Base-by-base conservation (phyloP, 2,329 filamentous ascomycete genomes). In the Xylaria sp. region DNA sequence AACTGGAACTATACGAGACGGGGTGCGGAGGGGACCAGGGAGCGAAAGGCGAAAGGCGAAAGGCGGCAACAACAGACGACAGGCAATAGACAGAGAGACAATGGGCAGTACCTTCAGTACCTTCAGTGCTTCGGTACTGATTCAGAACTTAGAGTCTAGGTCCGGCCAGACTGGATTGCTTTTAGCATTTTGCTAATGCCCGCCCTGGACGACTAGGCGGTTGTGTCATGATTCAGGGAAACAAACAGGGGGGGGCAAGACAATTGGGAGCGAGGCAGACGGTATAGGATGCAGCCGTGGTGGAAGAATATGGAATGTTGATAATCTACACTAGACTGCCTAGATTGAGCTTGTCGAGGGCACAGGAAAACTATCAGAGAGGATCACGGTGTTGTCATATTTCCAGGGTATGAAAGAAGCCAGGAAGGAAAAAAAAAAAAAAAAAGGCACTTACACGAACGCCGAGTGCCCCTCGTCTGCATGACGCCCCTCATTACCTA, bases 161-260 rank as follows among this genome's bases (percentile, higher is more conserved):
- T 54, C 43, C n/a, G 23, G 25, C 40, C 17, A 52, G 38, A 25
- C 19, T 27, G 25, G 51, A 58, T 61, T 58, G 53, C 35, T 38
- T 57, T 64, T 64, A 56, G 41, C 57, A 63, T 57, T 53, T 61
- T 58, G 31, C 48, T 21, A 41, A 60, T 58, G 31, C 37, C 44
- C 54, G 51, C 29, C 33, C 46, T 21, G 46, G 44, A 51, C 60
- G 37, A 31, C 41, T 58, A 54, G 47, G 49, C 35, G 21, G 47
- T 33, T 49, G 43, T 43, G 57, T 40, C 61, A 60, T 61, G 53
- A 64, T 64, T 64, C 48, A 59, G 51, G 60, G n/a, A n/a, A n/a
- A n/a, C n/a, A 49, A 48, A 17, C 48, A 33, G 47, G 47, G 29
- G 47, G 47, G 21, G 19, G 17, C 19, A 13, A 10, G 31, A 17